Evolutionary conservation across 306 rosid species (phyloP).

Genomic region (Dalbergia cochinchinensis): DNA sequence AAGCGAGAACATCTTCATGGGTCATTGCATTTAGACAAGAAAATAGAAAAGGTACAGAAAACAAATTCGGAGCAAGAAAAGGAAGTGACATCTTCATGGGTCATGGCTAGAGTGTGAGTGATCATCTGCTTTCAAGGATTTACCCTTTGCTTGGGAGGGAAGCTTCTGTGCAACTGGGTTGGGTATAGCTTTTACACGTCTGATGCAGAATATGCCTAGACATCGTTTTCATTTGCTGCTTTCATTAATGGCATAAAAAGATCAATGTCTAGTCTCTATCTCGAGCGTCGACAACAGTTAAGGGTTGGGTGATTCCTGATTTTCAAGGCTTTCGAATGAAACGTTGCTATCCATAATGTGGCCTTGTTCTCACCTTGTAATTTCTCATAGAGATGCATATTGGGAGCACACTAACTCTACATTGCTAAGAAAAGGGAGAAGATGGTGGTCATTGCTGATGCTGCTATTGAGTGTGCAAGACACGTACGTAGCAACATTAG

Average conservation of each 20-base stretch:
- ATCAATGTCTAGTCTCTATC: neutral
- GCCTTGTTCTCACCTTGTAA: neutral
- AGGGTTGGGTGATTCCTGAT: conserved; percentile 14
- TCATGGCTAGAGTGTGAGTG: neutral
- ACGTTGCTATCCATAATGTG: conserved; percentile 39
- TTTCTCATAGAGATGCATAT: conserved; percentile 12
- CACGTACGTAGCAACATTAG: conserved; percentile 13
- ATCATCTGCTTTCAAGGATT: neutral
- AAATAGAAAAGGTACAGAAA: neutral
- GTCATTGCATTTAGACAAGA: neutral
- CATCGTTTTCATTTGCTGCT: conserved; percentile 45
- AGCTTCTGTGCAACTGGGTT: conserved; percentile 35
- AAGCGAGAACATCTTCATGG: neutral
- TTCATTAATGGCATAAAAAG: conserved; percentile 24
- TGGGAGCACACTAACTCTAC: neutral
- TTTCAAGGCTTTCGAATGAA: conserved; percentile 40
- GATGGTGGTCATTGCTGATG: conserved; percentile 14
- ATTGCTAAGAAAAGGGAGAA: conserved; percentile 24
- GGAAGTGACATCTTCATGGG: neutral
- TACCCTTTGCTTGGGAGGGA: conserved; percentile 46
- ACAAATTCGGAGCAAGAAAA: neutral
- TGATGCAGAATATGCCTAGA: conserved; percentile 24
- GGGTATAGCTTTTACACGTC: conserved; percentile 43
- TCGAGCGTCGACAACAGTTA: conserved; percentile 26
- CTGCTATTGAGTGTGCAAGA: conserved; percentile 11